phyloP scores from a whole-genome alignment of 2,329 filamentous ascomycete species.

The Talaromyces sp. region DNA sequence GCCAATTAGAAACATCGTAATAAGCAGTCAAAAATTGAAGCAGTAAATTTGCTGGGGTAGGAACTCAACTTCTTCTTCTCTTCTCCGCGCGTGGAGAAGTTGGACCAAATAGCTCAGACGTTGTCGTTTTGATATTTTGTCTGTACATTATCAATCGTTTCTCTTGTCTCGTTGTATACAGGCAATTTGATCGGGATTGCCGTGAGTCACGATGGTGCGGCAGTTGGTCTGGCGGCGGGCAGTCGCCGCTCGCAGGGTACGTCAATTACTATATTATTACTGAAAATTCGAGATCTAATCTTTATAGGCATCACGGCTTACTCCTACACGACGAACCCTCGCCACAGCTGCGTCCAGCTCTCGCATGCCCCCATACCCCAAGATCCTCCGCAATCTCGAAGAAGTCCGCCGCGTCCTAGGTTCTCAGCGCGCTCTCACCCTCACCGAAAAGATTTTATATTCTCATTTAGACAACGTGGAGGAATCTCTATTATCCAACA shows the following conservation, averaged over 20 bases:
- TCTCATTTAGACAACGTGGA: slow-evolving; percentile 88
- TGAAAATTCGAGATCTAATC: not conserved
- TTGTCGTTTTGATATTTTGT: not conserved
- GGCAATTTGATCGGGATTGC: not conserved
- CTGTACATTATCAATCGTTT: not conserved
- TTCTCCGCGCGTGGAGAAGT: slow-evolving; percentile 9
- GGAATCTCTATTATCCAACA: slow-evolving; percentile 79
- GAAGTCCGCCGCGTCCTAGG: slow-evolving; percentile 74
- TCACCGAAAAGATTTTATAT: slow-evolving; percentile 98
- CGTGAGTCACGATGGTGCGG: slow-evolving; percentile 35
- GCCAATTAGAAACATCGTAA: slow-evolving; percentile 19
- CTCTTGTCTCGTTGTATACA: not conserved
- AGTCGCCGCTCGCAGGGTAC: slow-evolving; percentile 39
- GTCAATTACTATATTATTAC: slow-evolving; percentile 11
- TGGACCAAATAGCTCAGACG: not conserved
- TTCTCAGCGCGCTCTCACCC: slow-evolving; percentile 64
- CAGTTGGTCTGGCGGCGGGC: slow-evolving; percentile 42
- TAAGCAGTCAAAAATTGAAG: slow-evolving; percentile 13
- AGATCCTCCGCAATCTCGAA: slow-evolving; percentile 72
- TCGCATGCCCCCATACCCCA: slow-evolving; percentile 75
- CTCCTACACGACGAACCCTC: slow-evolving; percentile 34
- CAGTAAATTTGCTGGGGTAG: slow-evolving; percentile 17
- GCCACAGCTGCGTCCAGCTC: slow-evolving; percentile 46
- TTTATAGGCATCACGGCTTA: slow-evolving; percentile 2
- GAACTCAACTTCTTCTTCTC: slow-evolving; percentile 1